Conservation (phyloP, 2,329 filamentous ascomycete genomes). For the Fusarium dimerum region DNA sequence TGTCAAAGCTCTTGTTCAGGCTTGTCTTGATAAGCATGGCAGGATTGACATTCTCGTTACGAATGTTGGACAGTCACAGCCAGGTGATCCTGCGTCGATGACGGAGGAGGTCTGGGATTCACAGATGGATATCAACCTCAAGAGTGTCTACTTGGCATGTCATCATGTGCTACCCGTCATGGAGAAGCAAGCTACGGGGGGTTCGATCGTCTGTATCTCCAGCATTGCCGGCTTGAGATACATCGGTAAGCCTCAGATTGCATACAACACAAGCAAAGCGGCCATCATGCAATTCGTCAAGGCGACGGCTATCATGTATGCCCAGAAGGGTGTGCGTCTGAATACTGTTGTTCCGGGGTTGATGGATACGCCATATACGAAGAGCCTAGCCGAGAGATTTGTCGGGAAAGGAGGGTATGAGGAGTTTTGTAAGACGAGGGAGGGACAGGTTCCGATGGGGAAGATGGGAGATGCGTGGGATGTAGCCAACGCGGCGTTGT, state of each 20-base stretch:
- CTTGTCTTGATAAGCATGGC: conserved; percentile 52
- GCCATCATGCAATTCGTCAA: conserved; percentile 53
- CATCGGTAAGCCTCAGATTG: conserved; percentile 50
- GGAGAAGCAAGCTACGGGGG: conserved; percentile 45
- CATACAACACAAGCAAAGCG: conserved; percentile 53
- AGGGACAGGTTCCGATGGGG: conserved; percentile 59
- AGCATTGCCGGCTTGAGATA: conserved; percentile 55
- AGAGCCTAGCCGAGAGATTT: conserved; percentile 46
- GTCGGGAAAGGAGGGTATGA: conserved; percentile 46
- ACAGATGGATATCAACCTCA: conserved; percentile 57
- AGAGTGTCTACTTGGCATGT: conserved; percentile 54
- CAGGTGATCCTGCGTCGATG: conserved; percentile 51
- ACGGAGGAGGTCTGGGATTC: conserved; percentile 50
- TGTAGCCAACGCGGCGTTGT: conserved; percentile 57
- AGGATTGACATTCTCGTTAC: conserved; percentile 62
- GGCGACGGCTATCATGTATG: conserved; percentile 52
- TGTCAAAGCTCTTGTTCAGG: conserved; percentile 54
- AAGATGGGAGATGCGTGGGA: conserved; percentile 62
- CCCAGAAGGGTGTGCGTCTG: conserved; percentile 45
- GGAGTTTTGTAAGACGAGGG: conserved; percentile 51
- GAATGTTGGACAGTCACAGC: conserved; percentile 60
- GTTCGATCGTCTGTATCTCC: conserved; percentile 48
- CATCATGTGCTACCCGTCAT: conserved; percentile 56
- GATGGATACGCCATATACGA: conserved; percentile 56
- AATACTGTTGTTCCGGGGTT: conserved; percentile 59